A percentile compares a stretch with the other conserved stretches of the same genome.
These are phyloP conservation scores for Shiraia sp. DNA, from an alignment of 2,329 filamentous ascomycete genomes.

Conservation along the genomic window DNA sequence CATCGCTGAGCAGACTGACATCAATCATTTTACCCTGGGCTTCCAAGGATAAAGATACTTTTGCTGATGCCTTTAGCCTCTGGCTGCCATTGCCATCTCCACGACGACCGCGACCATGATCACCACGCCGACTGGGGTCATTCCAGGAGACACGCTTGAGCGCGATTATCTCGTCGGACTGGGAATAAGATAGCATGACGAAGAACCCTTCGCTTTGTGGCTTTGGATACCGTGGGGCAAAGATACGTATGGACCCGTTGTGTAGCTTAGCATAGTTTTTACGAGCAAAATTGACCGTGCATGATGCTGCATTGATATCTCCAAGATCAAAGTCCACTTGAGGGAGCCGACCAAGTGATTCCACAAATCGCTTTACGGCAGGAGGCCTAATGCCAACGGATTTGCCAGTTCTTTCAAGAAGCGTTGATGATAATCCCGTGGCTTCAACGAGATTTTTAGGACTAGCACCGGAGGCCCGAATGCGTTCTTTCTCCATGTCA, in stretches of 20 bases:
- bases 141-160: conserved; percentile 85
- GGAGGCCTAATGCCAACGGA: conserved; percentile 55
- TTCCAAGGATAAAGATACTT: conserved; percentile 63
- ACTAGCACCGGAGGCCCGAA: conserved; percentile 42
- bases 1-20: conserved; percentile 81
- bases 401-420: conserved; percentile 46
- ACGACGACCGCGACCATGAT: conserved; percentile 8
- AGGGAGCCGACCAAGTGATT: conserved; percentile 69
- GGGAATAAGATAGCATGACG: conserved; percentile 70
- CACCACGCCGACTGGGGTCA: conserved; percentile 17
- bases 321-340: conserved; percentile 66
- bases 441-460: conserved; percentile 47
- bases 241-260: conserved; percentile 70
- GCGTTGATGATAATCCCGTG: conserved; percentile 19
- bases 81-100: conserved; percentile 20
- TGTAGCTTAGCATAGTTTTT: no score
- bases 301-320: conserved; percentile 1
- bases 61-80: conserved; percentile 58
- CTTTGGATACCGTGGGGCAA: conserved; percentile 88
- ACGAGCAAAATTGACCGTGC: no score
- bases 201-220: conserved; percentile 95
- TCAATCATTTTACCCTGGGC: conserved; percentile 66
- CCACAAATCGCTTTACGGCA: conserved; percentile 56
- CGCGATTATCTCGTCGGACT: conserved; percentile 76
- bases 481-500: conserved; percentile 49